Conservation (phyloP, 169 alveolate species). For the Theileria equi region DNA sequence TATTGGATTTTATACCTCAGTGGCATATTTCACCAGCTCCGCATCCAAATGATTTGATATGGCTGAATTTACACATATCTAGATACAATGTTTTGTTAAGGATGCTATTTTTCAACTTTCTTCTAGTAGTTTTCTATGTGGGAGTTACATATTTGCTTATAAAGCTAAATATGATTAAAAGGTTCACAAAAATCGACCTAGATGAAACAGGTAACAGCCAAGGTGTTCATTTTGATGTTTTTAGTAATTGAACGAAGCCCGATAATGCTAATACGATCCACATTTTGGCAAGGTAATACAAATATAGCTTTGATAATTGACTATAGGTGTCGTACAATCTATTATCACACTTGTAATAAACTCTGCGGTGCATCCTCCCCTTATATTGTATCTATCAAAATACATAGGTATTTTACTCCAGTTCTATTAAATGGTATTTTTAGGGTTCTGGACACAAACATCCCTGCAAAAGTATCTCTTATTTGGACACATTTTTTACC, state of each 20-base stretch:
- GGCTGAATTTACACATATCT: conserved; percentile 44
- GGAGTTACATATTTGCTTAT: conserved; percentile 45
- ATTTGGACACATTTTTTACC: conserved; percentile 56
- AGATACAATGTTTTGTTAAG: conserved; percentile 19
- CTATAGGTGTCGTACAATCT: conserved; percentile 50
- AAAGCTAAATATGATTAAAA: conserved; percentile 42
- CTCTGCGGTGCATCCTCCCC: conserved; percentile 58
- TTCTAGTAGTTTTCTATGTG: conserved; percentile 23
- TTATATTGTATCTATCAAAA: conserved; percentile 43
- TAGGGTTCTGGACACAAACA: conserved; percentile 63
- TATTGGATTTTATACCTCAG: conserved; percentile 46
- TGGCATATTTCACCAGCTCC: conserved; percentile 68
- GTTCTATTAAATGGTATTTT: background rate
- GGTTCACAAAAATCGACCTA: conserved; percentile 13
- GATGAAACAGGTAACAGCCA: conserved; percentile 6
- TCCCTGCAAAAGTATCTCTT: conserved; percentile 53
- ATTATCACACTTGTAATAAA: conserved; percentile 46
- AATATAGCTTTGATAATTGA: background rate
- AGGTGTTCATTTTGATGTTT: background rate
- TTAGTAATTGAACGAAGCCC: background rate
- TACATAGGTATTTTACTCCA: conserved; percentile 23
- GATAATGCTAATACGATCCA: conserved; percentile 18
- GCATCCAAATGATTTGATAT: conserved; percentile 63
- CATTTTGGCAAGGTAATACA: conserved; percentile 59
- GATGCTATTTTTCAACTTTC: conserved; percentile 22